Conservation (phyloP, 108 stramenopile species). For the Phaeodactylum tricornutum region DNA sequence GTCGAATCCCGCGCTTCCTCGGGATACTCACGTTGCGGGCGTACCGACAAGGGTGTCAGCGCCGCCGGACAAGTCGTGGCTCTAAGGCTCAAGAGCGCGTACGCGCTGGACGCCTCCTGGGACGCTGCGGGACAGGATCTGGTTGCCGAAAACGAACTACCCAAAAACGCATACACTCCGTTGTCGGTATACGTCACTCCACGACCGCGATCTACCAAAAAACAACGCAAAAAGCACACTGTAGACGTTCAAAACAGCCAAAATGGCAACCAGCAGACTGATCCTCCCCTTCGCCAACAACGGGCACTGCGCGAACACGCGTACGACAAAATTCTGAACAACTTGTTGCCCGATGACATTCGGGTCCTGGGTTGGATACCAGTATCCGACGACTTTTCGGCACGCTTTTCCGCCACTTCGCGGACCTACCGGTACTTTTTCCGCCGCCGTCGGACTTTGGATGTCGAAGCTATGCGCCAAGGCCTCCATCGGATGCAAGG, state of each 20-base stretch:
- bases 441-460: slow-evolving; percentile 32
- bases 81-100: slow-evolving; percentile 68
- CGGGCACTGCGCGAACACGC: slow-evolving; percentile 66
- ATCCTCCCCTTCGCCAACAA: neutral
- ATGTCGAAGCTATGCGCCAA: slow-evolving; percentile 62
- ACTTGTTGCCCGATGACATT: slow-evolving; percentile 82
- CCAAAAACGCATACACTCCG: slow-evolving; percentile 46
- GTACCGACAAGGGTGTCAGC: slow-evolving; percentile 94
- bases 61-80: slow-evolving; percentile 93
- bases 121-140: slow-evolving; percentile 16
- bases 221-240: slow-evolving; percentile 7
- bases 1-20: slow-evolving; percentile 40
- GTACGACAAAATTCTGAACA: slow-evolving; percentile 91
- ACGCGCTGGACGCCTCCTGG: slow-evolving; percentile 34
- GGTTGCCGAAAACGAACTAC: slow-evolving; percentile 39
- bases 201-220: slow-evolving; percentile 22
- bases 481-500: slow-evolving; percentile 76
- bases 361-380: slow-evolving; percentile 92
- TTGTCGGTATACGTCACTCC: slow-evolving; percentile 38
- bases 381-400: slow-evolving; percentile 84
- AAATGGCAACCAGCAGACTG: neutral
- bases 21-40: slow-evolving; percentile 88
- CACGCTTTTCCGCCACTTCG: slow-evolving; percentile 78
- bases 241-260: neutral
- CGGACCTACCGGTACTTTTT: slow-evolving; percentile 97